These are phyloP conservation scores for Turnera subulata DNA, from an alignment of 345 rosid genomes.

Conservation along the genomic window DNA sequence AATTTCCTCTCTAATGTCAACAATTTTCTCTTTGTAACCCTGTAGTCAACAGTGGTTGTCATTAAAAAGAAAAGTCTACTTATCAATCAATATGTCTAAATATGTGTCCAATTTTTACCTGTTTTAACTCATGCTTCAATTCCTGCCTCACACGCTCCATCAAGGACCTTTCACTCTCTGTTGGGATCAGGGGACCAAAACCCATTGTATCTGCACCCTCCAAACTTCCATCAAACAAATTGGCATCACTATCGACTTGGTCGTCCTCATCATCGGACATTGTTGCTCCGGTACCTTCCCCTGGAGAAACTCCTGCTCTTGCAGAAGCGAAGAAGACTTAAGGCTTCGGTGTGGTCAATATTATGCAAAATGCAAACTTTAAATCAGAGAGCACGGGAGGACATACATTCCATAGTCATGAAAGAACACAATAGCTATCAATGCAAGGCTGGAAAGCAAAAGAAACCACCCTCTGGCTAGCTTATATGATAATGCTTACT, in stretches of 20 bases:
- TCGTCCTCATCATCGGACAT: constrained; percentile 99
- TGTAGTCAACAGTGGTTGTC: constrained; percentile 16
- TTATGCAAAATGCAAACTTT: neutral
- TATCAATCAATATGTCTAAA: too few species aligned
- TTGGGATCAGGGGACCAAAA: constrained; percentile 93
- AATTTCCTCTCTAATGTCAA: constrained; percentile 94
- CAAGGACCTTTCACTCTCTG: constrained; percentile 90
- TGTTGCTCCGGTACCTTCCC: constrained; percentile 95
- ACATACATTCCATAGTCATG: neutral
- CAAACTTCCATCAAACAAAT: constrained; percentile 70
- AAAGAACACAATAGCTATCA: neutral
- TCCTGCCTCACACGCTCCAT: constrained; percentile 99
- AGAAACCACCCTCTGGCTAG: too few species aligned
- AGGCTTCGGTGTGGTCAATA: constrained; percentile 1
- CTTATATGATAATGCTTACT: too few species aligned
- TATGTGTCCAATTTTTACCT: constrained; percentile 59
- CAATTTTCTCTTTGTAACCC: constrained; percentile 97
- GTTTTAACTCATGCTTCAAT: constrained; percentile 87
- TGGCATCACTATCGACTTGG: constrained; percentile 80
- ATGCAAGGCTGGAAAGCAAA: neutral
- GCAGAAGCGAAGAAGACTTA: neutral
- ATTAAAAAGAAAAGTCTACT: neutral
- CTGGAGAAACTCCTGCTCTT: constrained; percentile 84
- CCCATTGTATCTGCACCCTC: constrained; percentile 76
- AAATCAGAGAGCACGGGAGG: neutral